Percentiles rank a stretch among this genome's conserved stretches.
Conservation (phyloP, 2,329 filamentous ascomycete species). For the Fusarium euwallaceae region DNA sequence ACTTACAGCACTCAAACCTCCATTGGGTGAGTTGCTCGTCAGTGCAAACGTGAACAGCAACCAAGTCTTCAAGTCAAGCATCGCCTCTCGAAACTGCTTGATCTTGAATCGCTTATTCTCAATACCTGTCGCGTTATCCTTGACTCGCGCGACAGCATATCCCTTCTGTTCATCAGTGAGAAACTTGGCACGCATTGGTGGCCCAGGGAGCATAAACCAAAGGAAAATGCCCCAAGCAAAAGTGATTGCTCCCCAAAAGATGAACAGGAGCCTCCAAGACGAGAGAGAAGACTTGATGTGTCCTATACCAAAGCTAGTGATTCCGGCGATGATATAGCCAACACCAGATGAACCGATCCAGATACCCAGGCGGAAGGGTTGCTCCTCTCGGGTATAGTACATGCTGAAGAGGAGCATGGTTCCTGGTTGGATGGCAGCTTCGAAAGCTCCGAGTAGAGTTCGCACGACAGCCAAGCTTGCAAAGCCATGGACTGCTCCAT, state of each 20-base stretch:
- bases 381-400: slow-evolving; percentile 38
- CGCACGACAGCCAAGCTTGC: slow-evolving; percentile 17
- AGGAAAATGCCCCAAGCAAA: slow-evolving; percentile 67
- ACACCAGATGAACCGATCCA: slow-evolving; percentile 36
- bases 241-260: slow-evolving; percentile 44
- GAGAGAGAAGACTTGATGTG: slow-evolving; percentile 28
- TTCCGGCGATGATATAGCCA: slow-evolving; percentile 37
- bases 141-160: slow-evolving; percentile 62
- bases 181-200: slow-evolving; percentile 64
- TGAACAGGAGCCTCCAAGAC: slow-evolving; percentile 27
- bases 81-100: slow-evolving; percentile 61
- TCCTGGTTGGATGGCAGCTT: slow-evolving; percentile 27
- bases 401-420: slow-evolving; percentile 38
- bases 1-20: slow-evolving; percentile 53
- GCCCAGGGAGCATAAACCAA: slow-evolving; percentile 65
- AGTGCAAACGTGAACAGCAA: slow-evolving; percentile 67
- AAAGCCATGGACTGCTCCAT: slow-evolving; percentile 19
- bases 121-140: slow-evolving; percentile 64
- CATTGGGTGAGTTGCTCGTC: slow-evolving; percentile 67
- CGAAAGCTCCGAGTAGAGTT: slow-evolving; percentile 29
- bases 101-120: slow-evolving; percentile 66
- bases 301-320: slow-evolving; percentile 38
- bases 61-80: slow-evolving; percentile 70
- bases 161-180: slow-evolving; percentile 60
- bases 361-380: slow-evolving; percentile 36